Base-by-base conservation (phyloP, 1,284 basidiomycete genomes). In the Boletus calvinii region DNA sequence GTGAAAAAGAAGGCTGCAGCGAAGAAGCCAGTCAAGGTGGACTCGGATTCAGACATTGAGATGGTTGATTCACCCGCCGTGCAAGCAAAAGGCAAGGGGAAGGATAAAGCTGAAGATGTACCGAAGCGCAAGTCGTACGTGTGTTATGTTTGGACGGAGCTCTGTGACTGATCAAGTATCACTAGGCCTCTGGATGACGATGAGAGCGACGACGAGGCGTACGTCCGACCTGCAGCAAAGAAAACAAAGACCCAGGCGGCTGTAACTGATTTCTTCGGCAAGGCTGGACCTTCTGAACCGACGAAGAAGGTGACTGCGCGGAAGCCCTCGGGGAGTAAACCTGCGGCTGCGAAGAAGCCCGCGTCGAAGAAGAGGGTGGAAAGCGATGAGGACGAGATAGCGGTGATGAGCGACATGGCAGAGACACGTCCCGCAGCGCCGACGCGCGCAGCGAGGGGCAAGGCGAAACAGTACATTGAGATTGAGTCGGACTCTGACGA, bases 211-310 rank as follows among this genome's bases (percentile, higher is more conserved):
- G 74, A 74, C 36, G 71, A 74, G 18, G 46, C 61, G 47, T 59
- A 72, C 31, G 55, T 69, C 44, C 80, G 81, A 61, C 78, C 77
- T 11, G 68, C 64, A 5, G 63, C 74, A 0, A 79, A 79, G 68
- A 83, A 80, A 66, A 74, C 73, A 58, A 79, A 79, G 55, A 66
- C 61, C 0, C 78, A 80, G 57, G 64, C 76, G 0, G 67, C 76
- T 1, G 73, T 83, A 34, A 78, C 80, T 1, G 81, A 85, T 61
- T 84, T 84, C 70, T 84, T 86, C 53, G 74, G 73, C 40, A 85
- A 87, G 59, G 67, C 72, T 26, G 62, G 63, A 2, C 60, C 67
- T 6, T 62, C 68, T 17, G 69, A 68, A 32, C 53, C 61, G 40
- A 61, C 63, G 45, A 77, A 74, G 61, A 70, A 70, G 47, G 53